Conservation (phyloP, 345 rosid genomes). For the Xanthoceras sorbifolium region DNA sequence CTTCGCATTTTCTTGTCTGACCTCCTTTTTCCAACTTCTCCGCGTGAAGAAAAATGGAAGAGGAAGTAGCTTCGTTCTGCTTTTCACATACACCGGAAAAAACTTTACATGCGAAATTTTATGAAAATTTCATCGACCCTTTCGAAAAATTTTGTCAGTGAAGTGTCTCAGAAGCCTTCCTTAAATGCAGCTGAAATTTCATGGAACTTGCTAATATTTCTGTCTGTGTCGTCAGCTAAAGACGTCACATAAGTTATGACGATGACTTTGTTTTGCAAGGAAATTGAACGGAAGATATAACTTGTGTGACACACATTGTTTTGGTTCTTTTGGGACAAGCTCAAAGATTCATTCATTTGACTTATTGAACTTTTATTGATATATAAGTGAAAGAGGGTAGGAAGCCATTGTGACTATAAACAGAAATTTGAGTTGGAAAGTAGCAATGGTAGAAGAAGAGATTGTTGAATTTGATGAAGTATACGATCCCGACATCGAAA, state of each 20-base stretch:
- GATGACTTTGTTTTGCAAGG: neutral
- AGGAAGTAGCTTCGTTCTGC: neutral
- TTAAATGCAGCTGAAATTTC: neutral
- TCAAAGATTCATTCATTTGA: too few relatives aligned
- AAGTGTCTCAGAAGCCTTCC: too few relatives aligned
- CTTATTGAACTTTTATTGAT: too few relatives aligned
- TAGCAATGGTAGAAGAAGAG: neutral
- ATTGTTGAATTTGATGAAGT: too few relatives aligned
- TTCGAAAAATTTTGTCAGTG: neutral
- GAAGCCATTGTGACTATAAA: neutral
- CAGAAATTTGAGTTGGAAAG: neutral
- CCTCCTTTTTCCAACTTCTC: neutral
- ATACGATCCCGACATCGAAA: neutral
- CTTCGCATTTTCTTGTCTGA: neutral
- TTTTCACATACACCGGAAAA: too few relatives aligned
- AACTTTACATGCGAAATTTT: too few relatives aligned
- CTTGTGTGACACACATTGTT: too few relatives aligned
- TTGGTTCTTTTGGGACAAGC: too few relatives aligned
- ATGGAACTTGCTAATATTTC: neutral
- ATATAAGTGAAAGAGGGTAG: too few relatives aligned
- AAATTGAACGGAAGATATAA: too few relatives aligned
- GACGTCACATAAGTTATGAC: neutral
- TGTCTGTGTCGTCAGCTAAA: neutral
- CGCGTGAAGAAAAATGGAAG: neutral
- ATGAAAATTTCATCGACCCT: neutral